A percentile compares a stretch with the other conserved stretches of the same genome.
Evolutionary conservation across 257 asterid species (phyloP).

Genomic region (Dorcoceras hygrometricum): DNA sequence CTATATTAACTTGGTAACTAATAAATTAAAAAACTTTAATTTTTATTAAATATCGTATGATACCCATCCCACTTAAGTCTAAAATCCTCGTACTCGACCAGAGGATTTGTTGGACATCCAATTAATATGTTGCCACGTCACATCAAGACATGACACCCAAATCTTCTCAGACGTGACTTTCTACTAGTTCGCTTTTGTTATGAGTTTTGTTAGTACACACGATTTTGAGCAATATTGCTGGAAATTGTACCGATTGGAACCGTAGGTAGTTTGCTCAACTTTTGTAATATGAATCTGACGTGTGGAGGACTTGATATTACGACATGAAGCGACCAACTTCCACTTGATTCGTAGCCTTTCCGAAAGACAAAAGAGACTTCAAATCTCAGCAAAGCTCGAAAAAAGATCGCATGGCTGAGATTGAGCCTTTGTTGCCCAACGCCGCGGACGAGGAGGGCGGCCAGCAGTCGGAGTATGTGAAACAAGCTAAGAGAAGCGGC

Average conservation of each 20-base stretch:
- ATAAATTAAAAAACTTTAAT: too few relatives aligned
- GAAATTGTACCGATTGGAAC: not conserved
- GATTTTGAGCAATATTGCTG: not conserved
- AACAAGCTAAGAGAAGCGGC: conserved; percentile 19
- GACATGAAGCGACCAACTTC: not conserved
- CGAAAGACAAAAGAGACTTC: not conserved
- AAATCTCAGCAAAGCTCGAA: not conserved
- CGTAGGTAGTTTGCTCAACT: not conserved
- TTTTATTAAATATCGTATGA: too few relatives aligned
- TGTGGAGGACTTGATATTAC: not conserved
- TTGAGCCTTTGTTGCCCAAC: conserved; percentile 41
- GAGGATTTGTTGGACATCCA: too few relatives aligned
- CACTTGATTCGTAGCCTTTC: not conserved
- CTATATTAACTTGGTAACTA: too few relatives aligned
- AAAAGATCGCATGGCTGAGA: conserved; percentile 52
- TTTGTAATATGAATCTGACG: not conserved
- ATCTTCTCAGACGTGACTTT: too few relatives aligned
- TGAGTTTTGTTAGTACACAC: not conserved
- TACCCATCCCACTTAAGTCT: too few relatives aligned
- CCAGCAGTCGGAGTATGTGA: conserved; percentile 23
- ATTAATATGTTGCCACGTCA: too few relatives aligned
- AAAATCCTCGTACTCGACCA: too few relatives aligned
- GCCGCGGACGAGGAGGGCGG: conserved; percentile 22
- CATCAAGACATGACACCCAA: too few relatives aligned
- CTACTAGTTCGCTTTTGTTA: too few relatives aligned